A percentile compares a stretch with the other conserved stretches of the same genome.
Evolutionary conservation across 1,284 basidiomycete genomes (phyloP).

Genomic region (Sporisorium scitamineum): DNA sequence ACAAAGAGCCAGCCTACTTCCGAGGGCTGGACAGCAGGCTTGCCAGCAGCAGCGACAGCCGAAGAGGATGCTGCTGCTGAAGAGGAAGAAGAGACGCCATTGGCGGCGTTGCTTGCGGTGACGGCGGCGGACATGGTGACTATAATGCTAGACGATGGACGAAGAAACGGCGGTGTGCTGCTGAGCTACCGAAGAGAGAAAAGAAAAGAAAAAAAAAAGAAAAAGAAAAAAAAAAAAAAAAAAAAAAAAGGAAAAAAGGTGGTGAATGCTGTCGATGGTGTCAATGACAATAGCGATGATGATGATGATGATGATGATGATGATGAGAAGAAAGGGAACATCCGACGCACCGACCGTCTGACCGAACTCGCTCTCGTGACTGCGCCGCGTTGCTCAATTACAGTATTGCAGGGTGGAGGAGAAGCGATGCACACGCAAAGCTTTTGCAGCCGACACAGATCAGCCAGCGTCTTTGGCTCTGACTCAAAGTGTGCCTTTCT

Average conservation of each 20-base stretch:
- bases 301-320: slow-evolving; percentile 3
- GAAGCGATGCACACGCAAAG: not conserved
- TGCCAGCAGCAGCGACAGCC: slow-evolving; percentile 25
- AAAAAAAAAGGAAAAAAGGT: not conserved
- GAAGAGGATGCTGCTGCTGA: slow-evolving; percentile 28
- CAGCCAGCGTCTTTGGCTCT: not conserved
- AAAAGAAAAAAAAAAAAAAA: not conserved
- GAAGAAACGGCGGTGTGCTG: not conserved
- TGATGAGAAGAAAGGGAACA: not conserved
- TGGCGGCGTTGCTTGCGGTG: slow-evolving; percentile 42
- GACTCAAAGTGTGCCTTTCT: not conserved
- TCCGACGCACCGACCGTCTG: not conserved
- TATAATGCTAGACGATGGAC: not conserved
- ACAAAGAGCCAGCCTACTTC: slow-evolving; percentile 70
- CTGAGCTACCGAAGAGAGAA: slow-evolving; percentile 1
- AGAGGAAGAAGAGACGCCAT: slow-evolving; percentile 16
- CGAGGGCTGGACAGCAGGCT: slow-evolving; percentile 58
- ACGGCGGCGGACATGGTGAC: slow-evolving; percentile 38
- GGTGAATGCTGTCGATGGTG: not conserved
- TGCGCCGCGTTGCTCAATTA: slow-evolving; percentile 6
- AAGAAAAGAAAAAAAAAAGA: not conserved
- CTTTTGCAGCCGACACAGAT: not conserved
- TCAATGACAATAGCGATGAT: not conserved
- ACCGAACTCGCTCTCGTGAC: slow-evolving; percentile 8
- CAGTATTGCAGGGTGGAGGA: not conserved